Percentiles rank a stretch among this genome's conserved stretches.
Evolutionary conservation across 2,329 filamentous ascomycete species (phyloP).

Genomic region (Colletotrichum liriopes): DNA sequence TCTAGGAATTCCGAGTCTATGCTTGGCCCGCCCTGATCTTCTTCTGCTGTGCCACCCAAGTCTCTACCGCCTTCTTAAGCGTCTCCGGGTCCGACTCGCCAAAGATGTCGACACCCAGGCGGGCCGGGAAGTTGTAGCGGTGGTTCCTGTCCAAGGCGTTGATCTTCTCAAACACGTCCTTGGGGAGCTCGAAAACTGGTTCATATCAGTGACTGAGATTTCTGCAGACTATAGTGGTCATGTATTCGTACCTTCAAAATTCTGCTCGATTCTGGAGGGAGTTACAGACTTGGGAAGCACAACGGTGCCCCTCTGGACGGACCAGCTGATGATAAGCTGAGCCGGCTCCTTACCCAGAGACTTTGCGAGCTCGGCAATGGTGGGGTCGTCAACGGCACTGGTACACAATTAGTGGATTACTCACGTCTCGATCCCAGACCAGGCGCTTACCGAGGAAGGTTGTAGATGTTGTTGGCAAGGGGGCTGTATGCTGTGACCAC

Average conservation of each 20-base stretch:
- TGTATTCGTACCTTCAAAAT: conserved; percentile 53
- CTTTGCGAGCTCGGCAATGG: conserved; percentile 67
- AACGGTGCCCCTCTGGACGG: conserved; percentile 66
- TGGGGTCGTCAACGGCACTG: conserved; percentile 64
- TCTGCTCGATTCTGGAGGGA: conserved; percentile 64
- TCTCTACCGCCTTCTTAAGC: conserved; percentile 53
- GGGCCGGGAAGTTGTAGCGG: conserved; percentile 60
- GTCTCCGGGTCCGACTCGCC: conserved; percentile 56
- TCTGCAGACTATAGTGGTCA: no score
- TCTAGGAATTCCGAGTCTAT: neutral
- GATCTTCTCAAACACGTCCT: conserved; percentile 56
- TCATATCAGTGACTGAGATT: neutral
- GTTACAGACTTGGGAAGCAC: conserved; percentile 71
- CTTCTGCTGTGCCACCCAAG: conserved; percentile 54
- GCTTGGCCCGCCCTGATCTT: conserved; percentile 46
- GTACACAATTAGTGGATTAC: neutral
- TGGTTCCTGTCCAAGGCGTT: conserved; percentile 56
- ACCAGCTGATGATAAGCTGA: conserved; percentile 69
- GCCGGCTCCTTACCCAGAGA: conserved; percentile 66
- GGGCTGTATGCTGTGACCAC: conserved; percentile 71
- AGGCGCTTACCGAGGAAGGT: conserved; percentile 38
- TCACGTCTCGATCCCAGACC: neutral
- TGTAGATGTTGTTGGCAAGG: conserved; percentile 71
- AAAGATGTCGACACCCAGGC: conserved; percentile 61
- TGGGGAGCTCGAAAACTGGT: conserved; percentile 52